phyloP scores from a whole-genome alignment of 495 filamentous ascomycete species.

The Bombardia bombarda region DNA sequence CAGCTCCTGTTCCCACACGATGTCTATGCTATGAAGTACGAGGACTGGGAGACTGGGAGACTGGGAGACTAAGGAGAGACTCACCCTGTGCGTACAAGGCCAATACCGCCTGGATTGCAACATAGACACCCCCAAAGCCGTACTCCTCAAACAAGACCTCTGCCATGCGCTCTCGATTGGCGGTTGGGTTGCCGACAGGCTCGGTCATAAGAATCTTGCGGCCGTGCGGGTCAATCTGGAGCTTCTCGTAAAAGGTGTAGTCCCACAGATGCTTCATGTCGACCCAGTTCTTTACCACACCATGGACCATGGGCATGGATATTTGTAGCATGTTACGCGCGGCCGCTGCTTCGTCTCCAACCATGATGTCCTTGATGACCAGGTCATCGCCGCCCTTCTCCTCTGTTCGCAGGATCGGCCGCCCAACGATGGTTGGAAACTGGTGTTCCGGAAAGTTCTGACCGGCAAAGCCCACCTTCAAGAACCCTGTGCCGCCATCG shows the following conservation, averaged over 20 bases:
- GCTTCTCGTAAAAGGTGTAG: constrained; percentile 95
- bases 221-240: constrained; percentile 82
- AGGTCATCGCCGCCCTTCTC: constrained; percentile 57
- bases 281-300: constrained; percentile 98
- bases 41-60: too few species aligned
- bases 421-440: constrained; percentile 96
- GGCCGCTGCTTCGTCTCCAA: constrained; percentile 93
- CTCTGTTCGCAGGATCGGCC: constrained; percentile 93
- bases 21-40: neutral
- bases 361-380: constrained; percentile 97
- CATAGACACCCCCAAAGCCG: constrained; percentile 93
- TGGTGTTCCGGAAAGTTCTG: constrained; percentile 99
- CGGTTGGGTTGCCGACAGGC: constrained; percentile 91
- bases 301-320: constrained; percentile 98
- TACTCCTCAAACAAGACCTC: constrained; percentile 99
- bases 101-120: constrained; percentile 95
- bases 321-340: constrained; percentile 96
- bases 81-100: constrained; percentile 94
- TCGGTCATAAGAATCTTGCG: constrained; percentile 98
- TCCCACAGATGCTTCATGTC: constrained; percentile 99
- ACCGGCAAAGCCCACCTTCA: constrained; percentile 97
- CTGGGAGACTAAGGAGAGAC: constrained; percentile 1
- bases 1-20: neutral
- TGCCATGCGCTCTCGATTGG: constrained; percentile 93
- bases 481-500: constrained; percentile 99